Percentiles rank a stretch among this genome's conserved stretches.
phyloP scores from a whole-genome alignment of 129 eudicot species.

The Pulicaria dysenterica region DNA sequence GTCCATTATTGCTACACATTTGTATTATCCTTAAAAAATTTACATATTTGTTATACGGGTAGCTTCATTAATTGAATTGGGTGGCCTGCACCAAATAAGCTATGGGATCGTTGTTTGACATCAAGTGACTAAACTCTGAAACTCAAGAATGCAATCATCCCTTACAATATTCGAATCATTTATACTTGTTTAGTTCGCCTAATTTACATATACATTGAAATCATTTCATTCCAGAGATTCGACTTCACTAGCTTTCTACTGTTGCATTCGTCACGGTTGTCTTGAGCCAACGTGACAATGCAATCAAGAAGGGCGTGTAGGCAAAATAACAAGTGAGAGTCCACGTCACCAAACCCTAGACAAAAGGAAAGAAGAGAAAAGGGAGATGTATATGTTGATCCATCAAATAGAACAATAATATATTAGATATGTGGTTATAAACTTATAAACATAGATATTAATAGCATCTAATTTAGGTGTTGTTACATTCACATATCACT shows the following conservation, averaged over 20 bases:
- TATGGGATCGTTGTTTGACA: too few species aligned
- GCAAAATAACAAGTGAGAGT: slow-evolving; percentile 81
- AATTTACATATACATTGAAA: neutral
- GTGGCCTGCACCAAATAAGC: too few species aligned
- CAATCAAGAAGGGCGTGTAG: slow-evolving; percentile 72
- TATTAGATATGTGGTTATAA: neutral
- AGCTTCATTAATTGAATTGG: too few species aligned
- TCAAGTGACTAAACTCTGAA: neutral
- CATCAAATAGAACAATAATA: neutral
- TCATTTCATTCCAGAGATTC: neutral
- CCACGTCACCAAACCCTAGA: slow-evolving; percentile 82
- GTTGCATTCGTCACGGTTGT: slow-evolving; percentile 29
- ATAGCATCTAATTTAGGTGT: too few species aligned
- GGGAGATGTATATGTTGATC: too few species aligned
- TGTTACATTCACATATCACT: too few species aligned
- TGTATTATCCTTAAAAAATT: too few species aligned
- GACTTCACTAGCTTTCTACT: slow-evolving; percentile 9
- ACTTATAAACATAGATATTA: too few species aligned
- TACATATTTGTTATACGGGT: too few species aligned
- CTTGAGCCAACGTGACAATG: slow-evolving; percentile 68
- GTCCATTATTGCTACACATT: too few species aligned
- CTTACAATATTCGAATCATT: neutral
- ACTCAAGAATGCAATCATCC: neutral
- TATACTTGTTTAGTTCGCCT: too few species aligned
- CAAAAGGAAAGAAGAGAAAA: neutral